These are phyloP conservation scores for Gymnopilus junonius DNA, from an alignment of 768 basidiomycete genomes.

Conservation along the genomic window DNA sequence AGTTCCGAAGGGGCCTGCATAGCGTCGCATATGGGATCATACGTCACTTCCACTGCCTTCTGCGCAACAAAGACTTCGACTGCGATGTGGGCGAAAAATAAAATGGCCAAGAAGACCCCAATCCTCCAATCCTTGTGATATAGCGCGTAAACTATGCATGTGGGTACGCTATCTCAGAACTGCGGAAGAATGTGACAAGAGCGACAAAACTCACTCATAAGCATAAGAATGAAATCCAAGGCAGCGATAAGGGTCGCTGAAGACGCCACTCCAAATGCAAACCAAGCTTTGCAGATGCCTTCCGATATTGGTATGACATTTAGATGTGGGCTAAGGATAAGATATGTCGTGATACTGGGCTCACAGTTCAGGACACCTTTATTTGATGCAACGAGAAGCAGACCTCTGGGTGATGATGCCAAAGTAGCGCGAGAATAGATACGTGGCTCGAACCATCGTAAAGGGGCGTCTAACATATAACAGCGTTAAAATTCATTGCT, in stretches of 20 bases:
- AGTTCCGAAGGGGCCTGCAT: neutral
- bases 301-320: neutral
- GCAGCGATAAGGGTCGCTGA: slow-evolving; percentile 3
- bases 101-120: neutral
- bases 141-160: slow-evolving; percentile 17
- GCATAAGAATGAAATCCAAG: slow-evolving; percentile 14
- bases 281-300: slow-evolving; percentile 3
- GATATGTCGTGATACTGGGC: slow-evolving; percentile 7
- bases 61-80: neutral
- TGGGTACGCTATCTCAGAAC: neutral
- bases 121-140: slow-evolving; percentile 6
- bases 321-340: slow-evolving; percentile 6
- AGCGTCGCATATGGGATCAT: slow-evolving; percentile 9
- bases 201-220: slow-evolving; percentile 1
- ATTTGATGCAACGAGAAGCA: no score
- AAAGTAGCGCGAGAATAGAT: slow-evolving; percentile 12
- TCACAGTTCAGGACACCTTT: neutral
- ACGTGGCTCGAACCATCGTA: neutral
- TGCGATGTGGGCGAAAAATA: slow-evolving; percentile 2
- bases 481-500: no score
- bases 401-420: slow-evolving; percentile 9
- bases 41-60: neutral
- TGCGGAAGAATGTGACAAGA: neutral
- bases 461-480: neutral
- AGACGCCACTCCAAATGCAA: neutral